Evolutionary conservation across 1,139 yeast species (phyloP).

Genomic region (Saccharomyces uvarum): DNA sequence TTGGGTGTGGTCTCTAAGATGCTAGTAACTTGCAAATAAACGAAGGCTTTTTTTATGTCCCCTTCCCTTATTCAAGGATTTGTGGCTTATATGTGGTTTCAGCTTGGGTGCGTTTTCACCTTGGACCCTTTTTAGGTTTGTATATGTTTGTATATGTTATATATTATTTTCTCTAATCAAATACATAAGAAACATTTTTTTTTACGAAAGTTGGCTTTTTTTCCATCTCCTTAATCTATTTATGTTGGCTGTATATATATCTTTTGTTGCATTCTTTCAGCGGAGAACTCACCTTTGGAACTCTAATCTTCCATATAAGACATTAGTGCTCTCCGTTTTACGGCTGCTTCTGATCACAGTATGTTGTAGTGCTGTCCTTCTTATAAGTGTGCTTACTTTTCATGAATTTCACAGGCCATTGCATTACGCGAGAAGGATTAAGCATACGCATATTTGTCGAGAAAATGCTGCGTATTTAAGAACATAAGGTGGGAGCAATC

Average conservation of each 20-base stretch:
- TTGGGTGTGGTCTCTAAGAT: slow-evolving; percentile 82
- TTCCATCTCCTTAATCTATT: neutral
- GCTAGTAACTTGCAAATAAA: slow-evolving; percentile 66
- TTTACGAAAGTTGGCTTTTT: neutral
- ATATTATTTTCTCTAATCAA: neutral
- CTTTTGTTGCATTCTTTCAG: neutral
- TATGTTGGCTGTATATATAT: neutral
- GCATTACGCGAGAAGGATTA: neutral
- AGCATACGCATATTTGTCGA: neutral
- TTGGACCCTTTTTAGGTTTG: neutral
- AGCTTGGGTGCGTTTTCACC: neutral
- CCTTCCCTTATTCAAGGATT: neutral
- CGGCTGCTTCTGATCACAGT: neutral
- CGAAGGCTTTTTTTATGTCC: neutral
- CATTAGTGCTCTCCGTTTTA: neutral
- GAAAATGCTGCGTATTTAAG: neutral
- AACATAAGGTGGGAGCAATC: neutral
- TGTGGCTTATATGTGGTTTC: neutral
- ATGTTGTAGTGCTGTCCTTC: neutral
- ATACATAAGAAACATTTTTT: neutral
- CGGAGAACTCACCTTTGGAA: neutral
- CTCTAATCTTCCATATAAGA: neutral
- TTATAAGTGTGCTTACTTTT: neutral
- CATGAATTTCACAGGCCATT: neutral
- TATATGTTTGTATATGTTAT: neutral